phyloP scores from a whole-genome alignment of 1,284 basidiomycete genomes.

The Malassezia cuniculi region DNA sequence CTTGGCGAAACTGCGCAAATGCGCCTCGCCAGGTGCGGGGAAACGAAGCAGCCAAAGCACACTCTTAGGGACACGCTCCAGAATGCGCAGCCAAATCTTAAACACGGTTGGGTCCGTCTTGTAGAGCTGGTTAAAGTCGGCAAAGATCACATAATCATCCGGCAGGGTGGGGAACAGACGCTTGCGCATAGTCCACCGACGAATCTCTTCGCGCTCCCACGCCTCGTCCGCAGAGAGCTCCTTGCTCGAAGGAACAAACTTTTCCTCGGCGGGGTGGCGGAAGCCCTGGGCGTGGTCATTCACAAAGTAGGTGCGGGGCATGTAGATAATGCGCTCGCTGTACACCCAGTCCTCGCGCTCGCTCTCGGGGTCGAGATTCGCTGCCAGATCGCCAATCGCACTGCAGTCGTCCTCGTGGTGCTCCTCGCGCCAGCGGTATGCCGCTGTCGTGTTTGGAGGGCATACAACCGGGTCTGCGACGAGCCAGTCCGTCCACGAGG shows the following conservation, averaged over 20 bases:
- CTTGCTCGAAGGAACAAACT: conserved; percentile 4
- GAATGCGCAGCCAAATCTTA: conserved; percentile 53
- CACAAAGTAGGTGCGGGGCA: conserved; percentile 55
- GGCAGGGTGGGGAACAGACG: conserved; percentile 48
- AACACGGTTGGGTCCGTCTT: conserved; percentile 49
- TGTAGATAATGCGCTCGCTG: conserved; percentile 46
- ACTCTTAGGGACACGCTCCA: conserved; percentile 51
- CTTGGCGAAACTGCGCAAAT: conserved; percentile 50
- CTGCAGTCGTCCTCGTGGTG: background rate
- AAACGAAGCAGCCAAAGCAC: conserved; percentile 57
- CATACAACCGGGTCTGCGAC: conserved; percentile 52
- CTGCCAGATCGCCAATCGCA: conserved; percentile 46
- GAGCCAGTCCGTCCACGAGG: conserved; percentile 56
- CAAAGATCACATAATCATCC: conserved; percentile 51
- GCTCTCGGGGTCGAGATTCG: conserved; percentile 52
- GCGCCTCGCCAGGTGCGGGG: conserved; percentile 52
- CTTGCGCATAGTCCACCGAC: conserved; percentile 49
- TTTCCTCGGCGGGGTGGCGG: conserved; percentile 17
- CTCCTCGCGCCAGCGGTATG: conserved; percentile 47
- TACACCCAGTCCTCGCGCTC: conserved; percentile 51
- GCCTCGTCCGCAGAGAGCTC: conserved; percentile 27
- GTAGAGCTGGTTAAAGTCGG: conserved; percentile 55
- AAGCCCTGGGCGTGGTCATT: conserved; percentile 56
- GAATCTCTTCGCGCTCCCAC: conserved; percentile 51
- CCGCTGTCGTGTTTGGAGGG: conserved; percentile 49